phyloP scores from a whole-genome alignment of 371 early-diverging fungal genomes.

The Cokeromyces recurvatus region DNA sequence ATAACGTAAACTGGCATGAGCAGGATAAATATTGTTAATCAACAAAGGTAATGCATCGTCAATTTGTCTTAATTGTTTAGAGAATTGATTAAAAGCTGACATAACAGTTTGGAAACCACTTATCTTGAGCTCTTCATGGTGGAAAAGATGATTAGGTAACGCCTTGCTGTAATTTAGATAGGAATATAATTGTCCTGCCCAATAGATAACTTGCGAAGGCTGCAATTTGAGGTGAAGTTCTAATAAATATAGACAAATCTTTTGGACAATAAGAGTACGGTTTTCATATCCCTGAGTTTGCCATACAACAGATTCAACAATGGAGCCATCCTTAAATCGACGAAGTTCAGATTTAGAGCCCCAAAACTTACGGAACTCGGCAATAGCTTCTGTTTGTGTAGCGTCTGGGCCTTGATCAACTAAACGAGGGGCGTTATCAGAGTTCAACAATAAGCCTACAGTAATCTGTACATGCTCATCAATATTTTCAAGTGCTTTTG shows the following conservation, averaged over 20 bases:
- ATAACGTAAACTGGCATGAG: conserved; percentile 68
- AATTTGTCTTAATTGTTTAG: conserved; percentile 60
- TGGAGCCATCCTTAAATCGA: conserved; percentile 86
- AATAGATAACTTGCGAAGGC: conserved; percentile 50
- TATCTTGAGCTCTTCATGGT: conserved; percentile 33
- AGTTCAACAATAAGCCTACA: conserved; percentile 71
- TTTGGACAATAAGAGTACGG: conserved; percentile 72
- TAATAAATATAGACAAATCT: conserved; percentile 75
- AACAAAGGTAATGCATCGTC: conserved; percentile 74
- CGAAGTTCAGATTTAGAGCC: conserved; percentile 79
- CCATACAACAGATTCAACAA: conserved; percentile 82
- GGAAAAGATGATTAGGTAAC: conserved; percentile 45
- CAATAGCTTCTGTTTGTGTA: conserved; percentile 54
- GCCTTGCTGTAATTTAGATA: conserved; percentile 48
- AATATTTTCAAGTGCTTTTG: conserved; percentile 8
- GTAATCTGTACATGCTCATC: conserved; percentile 24
- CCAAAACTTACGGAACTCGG: conserved; percentile 80
- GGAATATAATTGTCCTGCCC: conserved; percentile 66
- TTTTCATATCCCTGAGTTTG: conserved; percentile 66
- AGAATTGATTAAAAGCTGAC: conserved; percentile 64
- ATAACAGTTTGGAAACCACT: conserved; percentile 71
- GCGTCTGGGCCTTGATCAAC: conserved; percentile 83
- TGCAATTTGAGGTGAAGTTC: conserved; percentile 60
- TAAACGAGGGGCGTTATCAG: conserved; percentile 57
- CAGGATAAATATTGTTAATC: conserved; percentile 66